These are phyloP conservation scores for Lepiota brunneoincarnata DNA, from an alignment of 768 basidiomycete genomes.

Conservation along the genomic window DNA sequence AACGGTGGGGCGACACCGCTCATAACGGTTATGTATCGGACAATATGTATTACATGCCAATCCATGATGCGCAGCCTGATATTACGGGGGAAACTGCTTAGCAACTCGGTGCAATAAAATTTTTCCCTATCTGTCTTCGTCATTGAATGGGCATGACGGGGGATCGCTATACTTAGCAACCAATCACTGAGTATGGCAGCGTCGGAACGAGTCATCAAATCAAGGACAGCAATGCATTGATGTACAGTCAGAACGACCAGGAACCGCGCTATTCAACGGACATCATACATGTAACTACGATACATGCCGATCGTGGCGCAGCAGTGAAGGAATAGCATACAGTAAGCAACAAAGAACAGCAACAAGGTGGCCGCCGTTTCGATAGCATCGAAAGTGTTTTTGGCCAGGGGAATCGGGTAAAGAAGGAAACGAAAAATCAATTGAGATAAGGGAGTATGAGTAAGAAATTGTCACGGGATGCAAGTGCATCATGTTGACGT, in stretches of 20 bases:
- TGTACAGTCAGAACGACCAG: background rate
- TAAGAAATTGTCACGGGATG: background rate
- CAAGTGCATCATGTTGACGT: background rate
- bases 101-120: too few relatives aligned
- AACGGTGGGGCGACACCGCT: too few relatives aligned
- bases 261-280: background rate
- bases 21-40: too few relatives aligned
- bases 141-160: too few relatives aligned
- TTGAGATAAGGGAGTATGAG: background rate
- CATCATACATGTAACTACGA: slow-evolving; percentile 9
- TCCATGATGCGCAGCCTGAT: too few relatives aligned
- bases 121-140: too few relatives aligned
- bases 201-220: too few relatives aligned
- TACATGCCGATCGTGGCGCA: slow-evolving; percentile 2
- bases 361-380: background rate
- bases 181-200: too few relatives aligned
- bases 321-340: background rate
- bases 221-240: background rate
- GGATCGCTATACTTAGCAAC: too few relatives aligned
- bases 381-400: background rate
- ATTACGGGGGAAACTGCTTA: too few relatives aligned
- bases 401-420: background rate
- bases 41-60: too few relatives aligned
- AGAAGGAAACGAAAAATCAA: background rate
- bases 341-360: background rate